phyloP scores from a whole-genome alignment of 352 stramenopile genomes.

The Phytophthora foliorum region DNA sequence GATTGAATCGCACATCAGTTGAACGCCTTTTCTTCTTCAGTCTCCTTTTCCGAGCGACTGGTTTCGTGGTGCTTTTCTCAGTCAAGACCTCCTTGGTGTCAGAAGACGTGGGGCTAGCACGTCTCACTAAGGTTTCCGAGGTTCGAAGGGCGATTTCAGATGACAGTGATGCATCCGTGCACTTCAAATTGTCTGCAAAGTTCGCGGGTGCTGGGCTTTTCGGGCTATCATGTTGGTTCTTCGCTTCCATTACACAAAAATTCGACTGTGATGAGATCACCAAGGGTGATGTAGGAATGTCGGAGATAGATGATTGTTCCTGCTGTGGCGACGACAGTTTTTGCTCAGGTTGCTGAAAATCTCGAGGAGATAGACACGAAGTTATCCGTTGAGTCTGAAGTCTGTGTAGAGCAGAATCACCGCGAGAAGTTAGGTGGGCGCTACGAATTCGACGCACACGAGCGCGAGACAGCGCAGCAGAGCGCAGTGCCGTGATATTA shows the following conservation, averaged over 20 bases:
- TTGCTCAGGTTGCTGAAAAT: conserved; percentile 3
- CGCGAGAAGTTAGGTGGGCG: conserved; percentile 12
- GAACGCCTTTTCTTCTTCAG: conserved; percentile 26
- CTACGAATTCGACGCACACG: conserved; percentile 38
- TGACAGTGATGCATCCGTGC: background rate
- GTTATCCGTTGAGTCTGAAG: background rate
- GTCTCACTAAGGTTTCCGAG: background rate
- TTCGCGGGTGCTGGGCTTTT: background rate
- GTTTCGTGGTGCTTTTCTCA: conserved; percentile 5
- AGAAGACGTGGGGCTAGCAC: background rate
- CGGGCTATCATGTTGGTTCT: background rate
- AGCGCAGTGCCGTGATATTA: conserved; percentile 17
- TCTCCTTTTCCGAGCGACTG: conserved; percentile 12
- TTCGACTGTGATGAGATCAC: background rate
- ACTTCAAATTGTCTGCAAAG: background rate
- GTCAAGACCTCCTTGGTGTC: background rate
- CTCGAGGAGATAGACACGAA: background rate
- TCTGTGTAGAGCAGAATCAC: background rate
- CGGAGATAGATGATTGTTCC: background rate
- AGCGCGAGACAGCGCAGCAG: conserved; percentile 32
- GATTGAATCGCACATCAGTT: conserved; percentile 18
- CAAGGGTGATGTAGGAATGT: background rate
- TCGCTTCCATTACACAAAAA: background rate
- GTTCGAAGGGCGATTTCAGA: background rate
- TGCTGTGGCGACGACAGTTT: background rate